Conservation (phyloP, 1,139 yeast species). For the Torulaspora pretoriensis region DNA sequence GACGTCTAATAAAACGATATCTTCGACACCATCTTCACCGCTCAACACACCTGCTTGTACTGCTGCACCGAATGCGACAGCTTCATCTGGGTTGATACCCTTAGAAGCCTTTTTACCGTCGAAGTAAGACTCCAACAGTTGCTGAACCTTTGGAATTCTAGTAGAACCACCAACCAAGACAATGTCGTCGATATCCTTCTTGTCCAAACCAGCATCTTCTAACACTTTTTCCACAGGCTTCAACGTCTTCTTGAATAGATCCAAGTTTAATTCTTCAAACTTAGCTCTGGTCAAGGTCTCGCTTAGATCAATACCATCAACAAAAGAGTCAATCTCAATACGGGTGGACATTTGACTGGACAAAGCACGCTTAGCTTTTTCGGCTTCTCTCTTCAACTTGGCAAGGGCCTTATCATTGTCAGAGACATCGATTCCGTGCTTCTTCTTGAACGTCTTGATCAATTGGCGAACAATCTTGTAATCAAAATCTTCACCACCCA, state of each 20-base stretch:
- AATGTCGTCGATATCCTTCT: constrained; percentile 82
- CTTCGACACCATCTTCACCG: constrained; percentile 72
- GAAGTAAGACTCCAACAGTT: constrained; percentile 79
- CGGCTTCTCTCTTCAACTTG: constrained; percentile 91
- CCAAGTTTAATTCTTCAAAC: constrained; percentile 88
- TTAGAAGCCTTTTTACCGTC: constrained; percentile 91
- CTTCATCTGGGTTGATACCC: constrained; percentile 97
- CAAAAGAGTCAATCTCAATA: constrained; percentile 91
- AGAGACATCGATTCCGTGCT: constrained; percentile 72
- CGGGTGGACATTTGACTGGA: constrained; percentile 76
- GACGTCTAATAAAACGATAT: constrained; percentile 81
- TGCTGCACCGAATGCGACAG: constrained; percentile 97
- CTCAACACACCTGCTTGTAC: constrained; percentile 95
- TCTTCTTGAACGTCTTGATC: constrained; percentile 81
- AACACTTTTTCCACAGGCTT: constrained; percentile 92
- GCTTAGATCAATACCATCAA: constrained; percentile 91
- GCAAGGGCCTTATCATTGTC: constrained; percentile 76
- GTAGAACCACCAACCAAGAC: constrained; percentile 97
- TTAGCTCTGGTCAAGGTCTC: constrained; percentile 92
- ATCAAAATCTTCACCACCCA: constrained; percentile 98
- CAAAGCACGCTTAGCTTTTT: constrained; percentile 92
- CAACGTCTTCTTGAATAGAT: constrained; percentile 81
- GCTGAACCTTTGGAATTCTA: constrained; percentile 96
- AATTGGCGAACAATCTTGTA: constrained; percentile 83
- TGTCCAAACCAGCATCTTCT: constrained; percentile 80